Percentiles rank a stretch among this genome's conserved stretches.
Conservation (phyloP, 176 grass and related monocot genomes). For the Typha latifolia region DNA sequence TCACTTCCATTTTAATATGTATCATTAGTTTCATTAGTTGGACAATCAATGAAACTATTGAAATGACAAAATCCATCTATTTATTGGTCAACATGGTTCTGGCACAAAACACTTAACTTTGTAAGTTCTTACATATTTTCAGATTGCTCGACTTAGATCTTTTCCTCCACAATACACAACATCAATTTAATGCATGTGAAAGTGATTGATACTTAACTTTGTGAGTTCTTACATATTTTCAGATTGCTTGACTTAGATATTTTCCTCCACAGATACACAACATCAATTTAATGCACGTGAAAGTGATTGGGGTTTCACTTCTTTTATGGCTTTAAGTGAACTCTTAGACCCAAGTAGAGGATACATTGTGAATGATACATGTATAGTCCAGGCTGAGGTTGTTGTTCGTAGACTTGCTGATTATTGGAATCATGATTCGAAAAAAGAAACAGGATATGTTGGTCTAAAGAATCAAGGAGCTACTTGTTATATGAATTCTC, state of each 20-base stretch:
- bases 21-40: too few species aligned
- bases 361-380: conserved; percentile 96
- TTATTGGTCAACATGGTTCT: background rate
- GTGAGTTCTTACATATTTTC: background rate
- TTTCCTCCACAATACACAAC: conserved; percentile 73
- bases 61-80: too few species aligned
- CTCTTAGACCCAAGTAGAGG: conserved; percentile 86
- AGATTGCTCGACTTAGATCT: background rate
- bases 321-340: conserved; percentile 92
- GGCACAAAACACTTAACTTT: background rate
- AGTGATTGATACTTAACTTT: conserved; percentile 43
- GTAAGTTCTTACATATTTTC: background rate
- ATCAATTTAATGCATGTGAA: conserved; percentile 93
- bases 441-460: conserved; percentile 97
- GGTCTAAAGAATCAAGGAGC: conserved; percentile 99
- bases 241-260: background rate
- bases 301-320: conserved; percentile 98
- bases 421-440: conserved; percentile 97
- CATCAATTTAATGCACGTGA: conserved; percentile 95
- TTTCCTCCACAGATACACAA: conserved; percentile 73
- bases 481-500: conserved; percentile 99
- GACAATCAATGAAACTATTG: too few species aligned
- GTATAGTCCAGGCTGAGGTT: conserved; percentile 93
- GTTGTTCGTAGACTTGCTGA: conserved; percentile 81
- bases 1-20: too few species aligned